A percentile compares a stretch with the other conserved stretches of the same genome.
Evolutionary conservation across 805 yeast genomes (phyloP).

Genomic region (Hyphopichia homilentoma): DNA sequence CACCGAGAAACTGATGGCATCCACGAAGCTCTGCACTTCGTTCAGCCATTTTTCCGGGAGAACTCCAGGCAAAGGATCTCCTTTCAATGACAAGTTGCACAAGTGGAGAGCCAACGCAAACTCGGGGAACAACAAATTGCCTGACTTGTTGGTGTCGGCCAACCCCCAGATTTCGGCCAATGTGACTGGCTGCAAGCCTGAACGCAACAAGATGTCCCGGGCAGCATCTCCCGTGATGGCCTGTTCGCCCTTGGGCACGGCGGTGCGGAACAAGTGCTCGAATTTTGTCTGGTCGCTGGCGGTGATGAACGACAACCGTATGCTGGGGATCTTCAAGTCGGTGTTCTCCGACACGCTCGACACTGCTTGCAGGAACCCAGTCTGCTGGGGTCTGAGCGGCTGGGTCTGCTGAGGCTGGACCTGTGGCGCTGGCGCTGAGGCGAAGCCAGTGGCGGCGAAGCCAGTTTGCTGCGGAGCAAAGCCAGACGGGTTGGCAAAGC

Average conservation of each 20-base stretch:
- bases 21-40: constrained; percentile 87
- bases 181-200: constrained; percentile 69
- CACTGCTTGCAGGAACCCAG: constrained; percentile 43
- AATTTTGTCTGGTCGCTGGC: constrained; percentile 83
- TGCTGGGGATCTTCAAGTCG: constrained; percentile 63
- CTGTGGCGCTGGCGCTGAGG: too few relatives aligned
- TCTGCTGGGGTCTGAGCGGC: constrained; percentile 38
- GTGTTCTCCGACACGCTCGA: constrained; percentile 48
- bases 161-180: constrained; percentile 88
- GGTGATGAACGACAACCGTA: constrained; percentile 80
- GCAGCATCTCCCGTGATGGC: constrained; percentile 72
- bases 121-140: constrained; percentile 85
- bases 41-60: constrained; percentile 71
- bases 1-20: constrained; percentile 76
- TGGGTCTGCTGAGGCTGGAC: constrained; percentile 36
- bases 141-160: constrained; percentile 85
- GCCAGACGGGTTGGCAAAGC: constrained; percentile 5
- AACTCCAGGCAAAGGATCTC: constrained; percentile 70
- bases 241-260: constrained; percentile 68
- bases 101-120: constrained; percentile 89
- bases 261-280: constrained; percentile 77
- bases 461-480: constrained; percentile 20
- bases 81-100: constrained; percentile 72
- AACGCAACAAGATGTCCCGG: constrained; percentile 71
- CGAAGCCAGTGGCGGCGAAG: constrained; percentile 9